Evolutionary conservation across 768 basidiomycete species (phyloP).

Genomic region (Mycena haematopus): DNA sequence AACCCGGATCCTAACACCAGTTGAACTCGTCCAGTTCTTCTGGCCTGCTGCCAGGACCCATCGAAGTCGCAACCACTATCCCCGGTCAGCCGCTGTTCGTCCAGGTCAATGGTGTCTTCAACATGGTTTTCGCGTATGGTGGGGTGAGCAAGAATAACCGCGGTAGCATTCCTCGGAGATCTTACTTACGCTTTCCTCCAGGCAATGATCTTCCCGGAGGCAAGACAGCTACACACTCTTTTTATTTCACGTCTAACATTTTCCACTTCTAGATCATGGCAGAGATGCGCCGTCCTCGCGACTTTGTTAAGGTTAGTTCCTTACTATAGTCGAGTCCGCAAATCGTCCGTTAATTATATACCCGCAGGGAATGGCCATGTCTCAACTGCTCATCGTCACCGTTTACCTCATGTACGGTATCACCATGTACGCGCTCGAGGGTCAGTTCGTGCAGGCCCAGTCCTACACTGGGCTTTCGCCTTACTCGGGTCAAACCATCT

Average conservation of each 20-base stretch:
- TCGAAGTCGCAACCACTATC: slow-evolving; percentile 2
- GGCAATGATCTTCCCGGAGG: slow-evolving; percentile 16
- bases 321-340: not conserved
- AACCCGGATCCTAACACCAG: too few relatives aligned
- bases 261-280: slow-evolving; percentile 14
- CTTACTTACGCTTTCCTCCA: not conserved
- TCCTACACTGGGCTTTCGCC: slow-evolving; percentile 14
- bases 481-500: slow-evolving; percentile 11
- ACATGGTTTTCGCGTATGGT: slow-evolving; percentile 15
- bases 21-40: not conserved
- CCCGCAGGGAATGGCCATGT: slow-evolving; percentile 6
- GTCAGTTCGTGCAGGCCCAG: slow-evolving; percentile 13
- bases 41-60: slow-evolving; percentile 5
- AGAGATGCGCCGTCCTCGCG: slow-evolving; percentile 14
- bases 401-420: slow-evolving; percentile 12
- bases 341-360: not conserved
- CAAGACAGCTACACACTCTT: too few relatives aligned
- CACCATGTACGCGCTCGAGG: slow-evolving; percentile 6
- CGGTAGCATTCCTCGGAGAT: not conserved
- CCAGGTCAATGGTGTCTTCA: slow-evolving; percentile 15
- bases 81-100: slow-evolving; percentile 9
- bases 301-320: slow-evolving; percentile 4
- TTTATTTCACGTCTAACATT: too few relatives aligned
- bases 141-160: not conserved
- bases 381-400: slow-evolving; percentile 8